Conservation (phyloP, 2,329 filamentous ascomycete genomes). For the Penicillium sp. region DNA sequence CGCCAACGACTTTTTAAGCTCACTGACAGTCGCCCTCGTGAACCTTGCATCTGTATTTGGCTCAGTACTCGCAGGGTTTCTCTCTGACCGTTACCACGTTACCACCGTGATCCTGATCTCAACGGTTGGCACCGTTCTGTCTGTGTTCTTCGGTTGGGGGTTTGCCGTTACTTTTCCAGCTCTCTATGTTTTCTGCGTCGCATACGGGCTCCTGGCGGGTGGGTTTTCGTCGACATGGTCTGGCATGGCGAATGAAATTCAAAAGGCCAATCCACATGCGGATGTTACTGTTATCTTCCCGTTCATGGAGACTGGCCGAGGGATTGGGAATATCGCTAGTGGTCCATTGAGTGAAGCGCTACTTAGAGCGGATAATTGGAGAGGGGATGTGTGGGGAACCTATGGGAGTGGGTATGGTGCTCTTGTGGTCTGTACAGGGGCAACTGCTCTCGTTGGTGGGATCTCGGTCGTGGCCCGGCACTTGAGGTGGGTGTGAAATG, state of each 20-base stretch:
- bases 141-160: slow-evolving; percentile 32
- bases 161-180: slow-evolving; percentile 23
- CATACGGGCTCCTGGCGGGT: slow-evolving; percentile 29
- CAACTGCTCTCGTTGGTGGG: slow-evolving; percentile 28
- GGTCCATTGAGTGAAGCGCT: slow-evolving; percentile 31
- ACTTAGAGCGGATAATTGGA: slow-evolving; percentile 24
- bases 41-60: slow-evolving; percentile 43
- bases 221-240: slow-evolving; percentile 34
- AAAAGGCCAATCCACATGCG: slow-evolving; percentile 23
- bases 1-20: slow-evolving; percentile 27
- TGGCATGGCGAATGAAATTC: slow-evolving; percentile 28
- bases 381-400: slow-evolving; percentile 19
- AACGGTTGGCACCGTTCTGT: slow-evolving; percentile 28
- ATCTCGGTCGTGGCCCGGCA: slow-evolving; percentile 24
- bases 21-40: slow-evolving; percentile 35
- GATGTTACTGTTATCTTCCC: slow-evolving; percentile 32
- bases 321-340: slow-evolving; percentile 31
- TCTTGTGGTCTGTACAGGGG: slow-evolving; percentile 30
- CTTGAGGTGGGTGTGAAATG: slow-evolving; percentile 22
- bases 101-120: slow-evolving; percentile 30
- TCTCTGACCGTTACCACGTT: slow-evolving; percentile 31
- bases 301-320: slow-evolving; percentile 32
- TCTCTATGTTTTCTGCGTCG: slow-evolving; percentile 29
- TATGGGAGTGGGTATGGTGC: slow-evolving; percentile 32
- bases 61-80: slow-evolving; percentile 44